These are phyloP conservation scores for Populus deltoides DNA, from an alignment of 345 rosid species.

Conservation along the genomic window DNA sequence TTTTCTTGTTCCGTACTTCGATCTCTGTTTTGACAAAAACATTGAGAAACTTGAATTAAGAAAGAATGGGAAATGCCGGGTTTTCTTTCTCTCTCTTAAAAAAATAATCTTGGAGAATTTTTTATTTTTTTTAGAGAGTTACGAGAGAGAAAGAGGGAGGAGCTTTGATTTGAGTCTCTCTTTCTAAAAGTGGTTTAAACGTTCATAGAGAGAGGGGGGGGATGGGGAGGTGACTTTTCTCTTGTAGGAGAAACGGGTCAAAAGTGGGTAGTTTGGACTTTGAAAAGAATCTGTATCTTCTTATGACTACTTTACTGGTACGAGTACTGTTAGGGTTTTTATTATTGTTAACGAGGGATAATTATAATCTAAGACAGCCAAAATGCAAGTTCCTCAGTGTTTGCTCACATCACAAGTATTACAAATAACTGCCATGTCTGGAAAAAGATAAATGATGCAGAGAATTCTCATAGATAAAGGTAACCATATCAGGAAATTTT, in stretches of 20 bases:
- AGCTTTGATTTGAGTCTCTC: background rate
- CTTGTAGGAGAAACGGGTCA: background rate
- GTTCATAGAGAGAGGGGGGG: constrained; percentile 15
- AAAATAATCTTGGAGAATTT: background rate
- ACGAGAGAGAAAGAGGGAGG: constrained; percentile 14
- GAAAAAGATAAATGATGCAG: too few species aligned
- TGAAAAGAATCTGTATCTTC: background rate
- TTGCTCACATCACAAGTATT: too few species aligned
- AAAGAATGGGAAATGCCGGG: background rate
- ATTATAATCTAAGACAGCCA: background rate
- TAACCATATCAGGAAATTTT: too few species aligned
- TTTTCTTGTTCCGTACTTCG: background rate
- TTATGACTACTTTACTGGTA: too few species aligned
- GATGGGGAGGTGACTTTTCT: background rate
- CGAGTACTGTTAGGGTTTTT: too few species aligned
- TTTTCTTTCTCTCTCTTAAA: background rate
- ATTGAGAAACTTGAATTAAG: background rate
- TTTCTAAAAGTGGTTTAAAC: constrained; percentile 20
- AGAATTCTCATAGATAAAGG: too few species aligned
- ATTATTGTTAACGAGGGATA: too few species aligned
- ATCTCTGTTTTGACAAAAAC: background rate
- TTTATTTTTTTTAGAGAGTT: background rate
- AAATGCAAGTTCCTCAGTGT: too few species aligned
- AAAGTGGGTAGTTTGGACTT: constrained; percentile 2
- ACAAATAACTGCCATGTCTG: too few species aligned